Base-by-base conservation (phyloP, 2,329 filamentous ascomycete genomes). In the Sarocladium brachiariae region DNA sequence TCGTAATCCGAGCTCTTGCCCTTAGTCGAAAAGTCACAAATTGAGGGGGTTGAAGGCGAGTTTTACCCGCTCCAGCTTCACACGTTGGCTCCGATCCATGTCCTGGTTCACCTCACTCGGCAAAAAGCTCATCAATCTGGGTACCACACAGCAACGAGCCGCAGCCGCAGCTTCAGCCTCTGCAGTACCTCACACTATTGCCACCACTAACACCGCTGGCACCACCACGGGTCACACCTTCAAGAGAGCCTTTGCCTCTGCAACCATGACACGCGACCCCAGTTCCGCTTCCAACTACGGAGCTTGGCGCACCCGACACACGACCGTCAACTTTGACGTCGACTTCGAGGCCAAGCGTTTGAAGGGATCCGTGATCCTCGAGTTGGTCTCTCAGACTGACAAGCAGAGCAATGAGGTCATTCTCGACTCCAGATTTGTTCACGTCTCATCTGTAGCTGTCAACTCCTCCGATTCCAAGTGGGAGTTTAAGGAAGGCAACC, bases 241-340 rank as follows among this genome's bases (percentile, higher is more conserved):
- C 39, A 43, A 31, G 11, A 60, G 62, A 52, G 56, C 57, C 51
- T 62, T 68, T 49, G 62, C 63, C 54, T 58, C 63, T 10, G 46
- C 37, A 52, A 37, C 51, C 47, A 54, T 55, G 50, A 61, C 58
- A 48, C 81, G 88, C 62, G 92, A 97, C 70, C 90, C 90, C 50
- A 95, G 90, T 67, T 96, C 93, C 23, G 72, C 93, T 53, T 87
- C 88, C 64, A 97, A 97, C 73, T 96, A 96, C 70, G 83, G 88
- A 67, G 83, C 86, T 51, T 96, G 89, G 83, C 76, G 81, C 54
- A 96, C 89, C 16, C 83, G 78, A 64, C 90, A 96, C 71, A 93
- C 89, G 18, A 84, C 81, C 18, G 87, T 88, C 52, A 83, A 87
- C 66, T 81, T 96, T 62, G 81, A 83, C 58, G 84, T 97, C 59